A percentile compares a stretch with the other conserved stretches of the same genome.
These are phyloP conservation scores for Erysiphe pulchra DNA, from an alignment of 2,329 filamentous ascomycete genomes.

Conservation along the genomic window DNA sequence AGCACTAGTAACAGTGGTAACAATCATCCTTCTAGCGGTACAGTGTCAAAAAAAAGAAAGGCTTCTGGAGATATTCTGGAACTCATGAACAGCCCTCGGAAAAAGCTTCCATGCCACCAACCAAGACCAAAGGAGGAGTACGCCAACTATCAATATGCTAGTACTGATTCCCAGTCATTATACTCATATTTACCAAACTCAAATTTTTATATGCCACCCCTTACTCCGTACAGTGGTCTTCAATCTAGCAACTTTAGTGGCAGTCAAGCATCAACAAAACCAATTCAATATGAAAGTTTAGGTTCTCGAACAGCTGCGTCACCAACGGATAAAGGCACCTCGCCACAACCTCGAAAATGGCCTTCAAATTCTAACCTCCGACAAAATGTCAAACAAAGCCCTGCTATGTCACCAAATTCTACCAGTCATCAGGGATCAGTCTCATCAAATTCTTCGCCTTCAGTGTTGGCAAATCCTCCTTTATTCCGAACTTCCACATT, in stretches of 20 bases:
- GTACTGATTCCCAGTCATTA: slow-evolving; percentile 18
- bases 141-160: slow-evolving; percentile 30
- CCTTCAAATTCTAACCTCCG: slow-evolving; percentile 21
- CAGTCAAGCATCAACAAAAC: slow-evolving; percentile 16
- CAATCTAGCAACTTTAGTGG: slow-evolving; percentile 10
- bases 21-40: slow-evolving; percentile 7
- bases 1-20: neutral
- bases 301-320: slow-evolving; percentile 16
- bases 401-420: slow-evolving; percentile 14
- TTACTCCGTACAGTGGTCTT: slow-evolving; percentile 14
- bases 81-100: slow-evolving; percentile 20
- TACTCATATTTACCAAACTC: slow-evolving; percentile 26
- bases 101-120: slow-evolving; percentile 21
- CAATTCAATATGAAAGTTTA: slow-evolving; percentile 18
- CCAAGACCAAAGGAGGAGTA: slow-evolving; percentile 21
- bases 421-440: slow-evolving; percentile 5
- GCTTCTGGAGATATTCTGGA: slow-evolving; percentile 22
- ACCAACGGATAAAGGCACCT: slow-evolving; percentile 20
- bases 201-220: slow-evolving; percentile 15
- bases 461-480: slow-evolving; percentile 22
- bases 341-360: slow-evolving; percentile 21
- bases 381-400: slow-evolving; percentile 17
- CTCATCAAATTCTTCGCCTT: slow-evolving; percentile 8
- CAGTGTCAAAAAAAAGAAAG: slow-evolving; percentile 27
- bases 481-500: slow-evolving; percentile 43